Evolutionary conservation across 2,329 filamentous ascomycete genomes (phyloP), one percentile per base, ranked within the genome.

Genomic region (Colletotrichum tofieldiae): DNA sequence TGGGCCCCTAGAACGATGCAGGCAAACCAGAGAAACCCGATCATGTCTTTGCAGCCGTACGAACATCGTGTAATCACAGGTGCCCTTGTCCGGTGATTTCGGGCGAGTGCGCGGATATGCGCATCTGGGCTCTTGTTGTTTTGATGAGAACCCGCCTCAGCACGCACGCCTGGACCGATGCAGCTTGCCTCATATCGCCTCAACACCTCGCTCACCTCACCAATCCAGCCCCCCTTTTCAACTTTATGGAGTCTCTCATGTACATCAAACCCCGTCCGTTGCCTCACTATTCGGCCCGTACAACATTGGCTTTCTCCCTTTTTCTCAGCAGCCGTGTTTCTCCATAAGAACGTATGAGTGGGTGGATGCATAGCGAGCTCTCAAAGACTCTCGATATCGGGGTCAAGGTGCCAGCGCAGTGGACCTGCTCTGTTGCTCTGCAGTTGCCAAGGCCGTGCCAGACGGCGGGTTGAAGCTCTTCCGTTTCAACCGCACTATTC

Each of bases 401-500:
- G 20, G 60, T 69, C 59, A n/a, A 47, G 41, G 59, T 72, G 66
- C 70, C 70, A 60, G 70, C 70, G 54, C 66, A 70, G 60, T 39
- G 70, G 65, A 35, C 65, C 66, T 70, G 7, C 29, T 69, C 45
- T 65, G 70, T 61, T 72, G 41, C 70, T 56, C 41, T 70, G 66
- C 70, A 65, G 39, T 67, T 60, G 66, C 70, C 70, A 72, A 70
- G 70, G 54, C 70, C 60, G 54, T 39, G 63, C 60, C 65, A 65
- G 66, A 64, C 70, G 54, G 54, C 70, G 65, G 59, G 60, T 70
- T 70, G 59, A 72, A 72, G 59, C 70, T 72, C 70, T 59, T 65
- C 59, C 70, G 70, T 72, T 72, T 72, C 70, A 72, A 70, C 65
- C 70, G 54, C 65, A 43, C 65, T 65, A 60, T 64, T 58, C 59